These are phyloP conservation scores for Lactarius deliciosus DNA, from an alignment of 768 basidiomycete species.

Conservation along the genomic window DNA sequence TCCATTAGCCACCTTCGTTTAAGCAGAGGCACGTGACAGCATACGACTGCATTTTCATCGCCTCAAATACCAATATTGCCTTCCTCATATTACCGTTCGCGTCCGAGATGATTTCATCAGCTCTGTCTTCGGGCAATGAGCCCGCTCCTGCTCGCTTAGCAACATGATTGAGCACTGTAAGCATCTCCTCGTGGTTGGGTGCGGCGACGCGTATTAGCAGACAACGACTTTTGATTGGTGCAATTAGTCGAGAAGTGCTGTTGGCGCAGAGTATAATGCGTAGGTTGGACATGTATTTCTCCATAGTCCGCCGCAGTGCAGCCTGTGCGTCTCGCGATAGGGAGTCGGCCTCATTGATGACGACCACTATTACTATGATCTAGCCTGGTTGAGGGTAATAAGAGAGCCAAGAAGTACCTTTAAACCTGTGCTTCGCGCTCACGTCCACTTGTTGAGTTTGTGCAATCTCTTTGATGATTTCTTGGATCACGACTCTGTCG, in stretches of 20 bases:
- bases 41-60: constrained; percentile 95
- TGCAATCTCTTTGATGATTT: constrained; percentile 96
- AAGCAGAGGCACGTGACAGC: constrained; percentile 33
- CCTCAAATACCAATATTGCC: constrained; percentile 91
- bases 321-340: constrained; percentile 96
- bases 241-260: constrained; percentile 92
- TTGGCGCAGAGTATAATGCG: constrained; percentile 95
- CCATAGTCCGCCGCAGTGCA: constrained; percentile 95
- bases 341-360: constrained; percentile 97
- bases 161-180: constrained; percentile 69
- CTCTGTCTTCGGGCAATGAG: constrained; percentile 72
- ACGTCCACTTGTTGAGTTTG: constrained; percentile 98
- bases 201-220: constrained; percentile 91
- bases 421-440: constrained; percentile 93
- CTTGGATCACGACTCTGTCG: constrained; percentile 93
- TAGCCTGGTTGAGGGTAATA: background rate
- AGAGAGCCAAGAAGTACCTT: constrained; percentile 55
- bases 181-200: constrained; percentile 73
- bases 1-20: constrained; percentile 5
- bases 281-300: constrained; percentile 98
- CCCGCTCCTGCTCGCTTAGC: constrained; percentile 75
- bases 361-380: constrained; percentile 62
- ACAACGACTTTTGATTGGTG: constrained; percentile 95
- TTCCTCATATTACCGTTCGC: constrained; percentile 91
- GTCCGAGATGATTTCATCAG: constrained; percentile 73